These are phyloP conservation scores for Aspergillus affinis DNA, from an alignment of 495 filamentous ascomycete genomes.

Conservation along the genomic window DNA sequence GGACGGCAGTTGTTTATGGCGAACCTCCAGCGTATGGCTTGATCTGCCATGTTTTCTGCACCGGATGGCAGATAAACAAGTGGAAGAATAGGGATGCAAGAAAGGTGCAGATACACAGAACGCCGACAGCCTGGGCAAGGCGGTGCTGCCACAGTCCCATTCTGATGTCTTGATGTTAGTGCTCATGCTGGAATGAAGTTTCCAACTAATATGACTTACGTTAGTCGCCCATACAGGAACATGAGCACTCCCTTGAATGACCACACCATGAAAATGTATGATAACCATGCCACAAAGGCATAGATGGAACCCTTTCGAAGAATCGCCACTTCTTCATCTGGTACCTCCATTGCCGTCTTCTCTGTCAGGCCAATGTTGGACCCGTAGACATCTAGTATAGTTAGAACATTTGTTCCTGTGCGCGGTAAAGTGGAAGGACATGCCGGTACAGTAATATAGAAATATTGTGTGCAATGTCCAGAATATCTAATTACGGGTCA, in stretches of 20 bases:
- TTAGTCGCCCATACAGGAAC: constrained; percentile 50
- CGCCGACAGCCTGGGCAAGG: constrained; percentile 4
- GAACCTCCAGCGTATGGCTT: constrained; percentile 42
- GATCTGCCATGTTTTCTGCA: constrained; percentile 47
- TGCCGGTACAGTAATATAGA: constrained; percentile 13
- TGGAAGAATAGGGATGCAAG: constrained; percentile 42
- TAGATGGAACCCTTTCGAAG: constrained; percentile 10
- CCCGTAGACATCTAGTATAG: constrained; percentile 6
- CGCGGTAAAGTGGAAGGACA: neutral
- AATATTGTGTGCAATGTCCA: constrained; percentile 12
- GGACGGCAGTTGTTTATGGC: neutral
- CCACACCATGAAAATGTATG: constrained; percentile 50
- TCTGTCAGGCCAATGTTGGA: constrained; percentile 18
- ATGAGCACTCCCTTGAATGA: constrained; percentile 48
- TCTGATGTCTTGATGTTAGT: neutral
- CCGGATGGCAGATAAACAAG: constrained; percentile 41
- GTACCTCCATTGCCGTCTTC: constrained; percentile 9
- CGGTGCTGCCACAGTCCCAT: constrained; percentile 21
- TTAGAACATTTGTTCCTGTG: neutral
- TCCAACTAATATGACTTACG: constrained; percentile 26
- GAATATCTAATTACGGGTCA: constrained; percentile 5
- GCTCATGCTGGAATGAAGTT: neutral
- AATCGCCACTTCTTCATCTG: constrained; percentile 4
- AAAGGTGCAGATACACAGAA: constrained; percentile 38
- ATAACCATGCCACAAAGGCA: constrained; percentile 38